These are phyloP conservation scores for Aphanomyces astaci DNA, from an alignment of 352 stramenopile genomes.

Conservation along the genomic window DNA sequence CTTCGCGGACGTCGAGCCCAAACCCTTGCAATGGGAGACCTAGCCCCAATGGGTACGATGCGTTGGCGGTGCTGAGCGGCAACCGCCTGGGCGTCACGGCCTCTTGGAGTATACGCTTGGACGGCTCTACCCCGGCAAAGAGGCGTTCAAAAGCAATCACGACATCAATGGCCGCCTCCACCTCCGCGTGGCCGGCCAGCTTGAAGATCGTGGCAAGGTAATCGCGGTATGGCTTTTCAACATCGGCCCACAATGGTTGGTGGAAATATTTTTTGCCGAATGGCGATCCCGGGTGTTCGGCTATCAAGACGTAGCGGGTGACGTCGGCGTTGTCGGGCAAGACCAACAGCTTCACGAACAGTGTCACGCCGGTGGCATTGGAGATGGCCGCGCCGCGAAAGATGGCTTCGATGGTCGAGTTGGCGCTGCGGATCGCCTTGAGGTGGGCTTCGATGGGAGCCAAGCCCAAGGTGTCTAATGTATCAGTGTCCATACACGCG, in stretches of 20 bases:
- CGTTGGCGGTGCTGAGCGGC: constrained; percentile 47
- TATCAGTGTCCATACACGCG: too few relatives aligned
- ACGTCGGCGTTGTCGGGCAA: constrained; percentile 40
- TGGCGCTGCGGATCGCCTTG: too few relatives aligned
- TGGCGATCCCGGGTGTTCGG: constrained; percentile 40
- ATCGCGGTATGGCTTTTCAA: constrained; percentile 39
- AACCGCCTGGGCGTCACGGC: constrained; percentile 81
- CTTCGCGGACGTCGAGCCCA: too few relatives aligned
- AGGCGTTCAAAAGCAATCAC: constrained; percentile 76
- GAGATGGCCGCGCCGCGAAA: constrained; percentile 39
- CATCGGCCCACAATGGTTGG: constrained; percentile 36
- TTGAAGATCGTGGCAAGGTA: constrained; percentile 29
- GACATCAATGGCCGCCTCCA: constrained; percentile 45
- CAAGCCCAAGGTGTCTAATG: too few relatives aligned
- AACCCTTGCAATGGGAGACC: constrained; percentile 38
- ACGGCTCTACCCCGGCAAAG: constrained; percentile 73
- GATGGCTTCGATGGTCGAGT: too few relatives aligned
- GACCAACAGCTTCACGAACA: constrained; percentile 43
- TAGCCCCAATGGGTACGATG: constrained; percentile 40
- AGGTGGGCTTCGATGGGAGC: too few relatives aligned
- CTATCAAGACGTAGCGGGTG: constrained; percentile 34
- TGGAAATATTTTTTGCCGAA: constrained; percentile 31
- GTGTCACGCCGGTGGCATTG: constrained; percentile 43
- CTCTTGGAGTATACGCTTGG: constrained; percentile 76
- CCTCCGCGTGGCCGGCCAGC: neutral